phyloP scores from a whole-genome alignment of 768 basidiomycete species.

The Leccinellum luteum region DNA sequence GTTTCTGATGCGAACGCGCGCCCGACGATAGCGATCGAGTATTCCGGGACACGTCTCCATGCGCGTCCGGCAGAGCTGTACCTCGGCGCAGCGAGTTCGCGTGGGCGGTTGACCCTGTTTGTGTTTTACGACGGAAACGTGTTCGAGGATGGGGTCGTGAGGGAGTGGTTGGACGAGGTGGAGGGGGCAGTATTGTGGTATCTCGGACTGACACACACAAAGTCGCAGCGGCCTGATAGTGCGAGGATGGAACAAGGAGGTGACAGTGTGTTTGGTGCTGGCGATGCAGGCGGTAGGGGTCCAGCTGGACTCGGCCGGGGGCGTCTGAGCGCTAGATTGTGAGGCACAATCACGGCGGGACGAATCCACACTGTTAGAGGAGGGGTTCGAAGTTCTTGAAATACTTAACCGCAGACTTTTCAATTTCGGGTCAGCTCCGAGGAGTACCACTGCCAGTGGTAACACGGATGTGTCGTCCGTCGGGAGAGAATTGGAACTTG shows the following conservation, averaged over 20 bases:
- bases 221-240: neutral
- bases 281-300: too few species aligned
- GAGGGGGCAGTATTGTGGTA: conserved; percentile 33
- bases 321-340: too few species aligned
- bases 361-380: too few species aligned
- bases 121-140: conserved; percentile 46
- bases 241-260: neutral
- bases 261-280: neutral
- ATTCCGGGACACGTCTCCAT: conserved; percentile 28
- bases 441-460: too few species aligned
- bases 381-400: too few species aligned
- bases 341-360: too few species aligned
- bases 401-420: too few species aligned
- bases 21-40: conserved; percentile 14
- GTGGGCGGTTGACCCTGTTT: conserved; percentile 32
- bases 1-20: neutral
- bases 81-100: conserved; percentile 39
- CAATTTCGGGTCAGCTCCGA: too few species aligned
- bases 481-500: too few species aligned
- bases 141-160: conserved; percentile 38
- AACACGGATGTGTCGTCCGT: too few species aligned
- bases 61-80: conserved; percentile 44
- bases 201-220: conserved; percentile 17
- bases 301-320: too few species aligned
- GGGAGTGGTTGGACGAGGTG: conserved; percentile 50